A percentile compares a stretch with the other conserved stretches of the same genome.
Conservation (phyloP, 805 yeast genomes). For the Lipomyces sp. region DNA sequence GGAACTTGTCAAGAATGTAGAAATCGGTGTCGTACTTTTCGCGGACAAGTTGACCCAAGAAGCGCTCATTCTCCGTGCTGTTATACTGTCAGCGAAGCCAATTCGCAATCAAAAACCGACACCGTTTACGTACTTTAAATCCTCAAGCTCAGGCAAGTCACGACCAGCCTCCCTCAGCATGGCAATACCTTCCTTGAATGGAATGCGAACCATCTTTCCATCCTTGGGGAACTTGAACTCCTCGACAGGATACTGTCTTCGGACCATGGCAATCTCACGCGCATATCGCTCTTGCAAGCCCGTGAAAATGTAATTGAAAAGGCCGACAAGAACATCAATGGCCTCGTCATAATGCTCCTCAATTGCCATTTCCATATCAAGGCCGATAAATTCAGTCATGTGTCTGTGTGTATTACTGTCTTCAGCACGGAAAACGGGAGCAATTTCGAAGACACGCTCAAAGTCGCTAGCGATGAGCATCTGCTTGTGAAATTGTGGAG, state of each 20-base stretch:
- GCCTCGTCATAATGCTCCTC: conserved; percentile 98
- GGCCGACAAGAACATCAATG: conserved; percentile 61
- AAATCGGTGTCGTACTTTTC: conserved; percentile 97
- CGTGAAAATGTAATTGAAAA: conserved; percentile 86
- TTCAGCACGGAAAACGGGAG: conserved; percentile 98
- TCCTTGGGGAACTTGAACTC: conserved; percentile 93
- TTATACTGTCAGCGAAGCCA: conserved; percentile 42
- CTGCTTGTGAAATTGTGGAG: conserved; percentile 97
- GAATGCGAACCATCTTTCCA: conserved; percentile 90
- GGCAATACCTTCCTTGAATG: conserved; percentile 88
- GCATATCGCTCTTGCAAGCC: conserved; percentile 80
- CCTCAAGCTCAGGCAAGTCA: conserved; percentile 48
- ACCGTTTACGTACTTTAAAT: conserved; percentile 22
- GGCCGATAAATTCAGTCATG: conserved; percentile 97
- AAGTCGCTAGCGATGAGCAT: conserved; percentile 98
- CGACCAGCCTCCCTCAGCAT: conserved; percentile 86
- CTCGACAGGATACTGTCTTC: conserved; percentile 96
- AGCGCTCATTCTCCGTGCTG: conserved; percentile 91
- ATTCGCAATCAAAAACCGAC: not conserved
- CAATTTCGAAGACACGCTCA: conserved; percentile 93
- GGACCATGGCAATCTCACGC: conserved; percentile 83
- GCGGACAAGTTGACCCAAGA: conserved; percentile 86
- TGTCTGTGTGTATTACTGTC: conserved; percentile 99
- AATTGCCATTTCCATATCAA: conserved; percentile 96
- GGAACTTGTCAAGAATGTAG: conserved; percentile 97